Conservation (phyloP, 257 asterid genomes). For the Scutellaria barbata region DNA sequence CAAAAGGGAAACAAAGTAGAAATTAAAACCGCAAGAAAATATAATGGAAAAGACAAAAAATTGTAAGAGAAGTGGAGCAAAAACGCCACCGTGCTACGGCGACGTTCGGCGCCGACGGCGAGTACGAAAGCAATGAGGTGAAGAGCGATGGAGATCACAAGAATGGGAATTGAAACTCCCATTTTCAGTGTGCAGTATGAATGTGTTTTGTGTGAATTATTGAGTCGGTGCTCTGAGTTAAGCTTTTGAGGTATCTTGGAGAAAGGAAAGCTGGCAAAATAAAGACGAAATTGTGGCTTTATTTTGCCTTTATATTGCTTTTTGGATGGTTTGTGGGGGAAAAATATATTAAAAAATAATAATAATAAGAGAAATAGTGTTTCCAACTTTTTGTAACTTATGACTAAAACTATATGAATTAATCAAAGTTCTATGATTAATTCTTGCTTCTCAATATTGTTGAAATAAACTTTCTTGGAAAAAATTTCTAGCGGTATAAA, state of each 20-base stretch:
- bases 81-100: conserved; percentile 85
- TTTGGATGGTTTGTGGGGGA: conserved; percentile 24
- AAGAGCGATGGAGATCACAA: conserved; percentile 62
- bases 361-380: neutral
- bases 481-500: too few relatives aligned
- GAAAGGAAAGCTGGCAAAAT: conserved; percentile 26
- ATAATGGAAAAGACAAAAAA: neutral
- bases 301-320: conserved; percentile 23
- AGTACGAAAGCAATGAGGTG: conserved; percentile 87
- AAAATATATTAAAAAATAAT: neutral
- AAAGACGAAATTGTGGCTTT: conserved; percentile 39
- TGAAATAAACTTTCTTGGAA: too few relatives aligned
- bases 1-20: neutral
- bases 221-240: conserved; percentile 15
- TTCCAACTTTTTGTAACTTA: neutral
- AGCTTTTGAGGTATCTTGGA: conserved; percentile 25
- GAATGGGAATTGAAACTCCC: conserved; percentile 78
- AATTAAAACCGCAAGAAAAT: conserved; percentile 1
- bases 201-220: conserved; percentile 25
- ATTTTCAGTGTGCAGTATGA: conserved; percentile 36
- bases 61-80: neutral
- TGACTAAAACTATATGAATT: neutral
- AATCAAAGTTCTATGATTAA: too few relatives aligned
- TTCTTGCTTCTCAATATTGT: too few relatives aligned
- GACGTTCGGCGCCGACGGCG: conserved; percentile 96